phyloP scores from a whole-genome alignment of 495 filamentous ascomycete genomes.

The Xylaria bambusicola region DNA sequence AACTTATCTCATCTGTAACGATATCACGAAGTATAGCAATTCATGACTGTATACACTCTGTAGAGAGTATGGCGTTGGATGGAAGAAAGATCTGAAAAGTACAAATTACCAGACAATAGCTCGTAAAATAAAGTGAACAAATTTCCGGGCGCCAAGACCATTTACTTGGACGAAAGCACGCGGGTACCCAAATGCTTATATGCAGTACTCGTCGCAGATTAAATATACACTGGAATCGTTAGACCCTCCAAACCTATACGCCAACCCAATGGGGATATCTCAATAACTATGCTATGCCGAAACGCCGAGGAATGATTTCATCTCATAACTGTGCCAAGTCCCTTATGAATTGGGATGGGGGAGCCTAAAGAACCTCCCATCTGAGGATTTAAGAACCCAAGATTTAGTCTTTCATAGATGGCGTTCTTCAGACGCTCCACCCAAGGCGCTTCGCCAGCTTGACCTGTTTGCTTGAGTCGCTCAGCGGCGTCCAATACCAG shows the following conservation, averaged over 20 bases:
- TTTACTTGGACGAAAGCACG: no score
- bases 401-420: slow-evolving; percentile 16
- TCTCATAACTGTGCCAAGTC: not conserved
- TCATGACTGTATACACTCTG: not conserved
- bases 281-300: slow-evolving; percentile 5
- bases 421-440: slow-evolving; percentile 22
- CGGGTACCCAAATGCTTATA: not conserved
- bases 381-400: slow-evolving; percentile 3
- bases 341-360: slow-evolving; percentile 4
- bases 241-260: slow-evolving; percentile 11
- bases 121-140: no score
- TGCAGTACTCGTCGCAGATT: not conserved
- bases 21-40: not conserved
- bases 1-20: not conserved
- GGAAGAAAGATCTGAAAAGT: not conserved
- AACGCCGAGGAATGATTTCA: slow-evolving; percentile 2
- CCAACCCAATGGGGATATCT: slow-evolving; percentile 18
- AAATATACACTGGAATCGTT: not conserved
- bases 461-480: slow-evolving; percentile 26
- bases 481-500: slow-evolving; percentile 30
- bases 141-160: no score
- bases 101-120: no score
- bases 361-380: not conserved
- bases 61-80: not conserved
- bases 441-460: slow-evolving; percentile 27